Evolutionary conservation across 2,329 filamentous ascomycete species (phyloP), one percentile per base, ranked within the genome.

Genomic region (Paracoccidioides lutzii): DNA sequence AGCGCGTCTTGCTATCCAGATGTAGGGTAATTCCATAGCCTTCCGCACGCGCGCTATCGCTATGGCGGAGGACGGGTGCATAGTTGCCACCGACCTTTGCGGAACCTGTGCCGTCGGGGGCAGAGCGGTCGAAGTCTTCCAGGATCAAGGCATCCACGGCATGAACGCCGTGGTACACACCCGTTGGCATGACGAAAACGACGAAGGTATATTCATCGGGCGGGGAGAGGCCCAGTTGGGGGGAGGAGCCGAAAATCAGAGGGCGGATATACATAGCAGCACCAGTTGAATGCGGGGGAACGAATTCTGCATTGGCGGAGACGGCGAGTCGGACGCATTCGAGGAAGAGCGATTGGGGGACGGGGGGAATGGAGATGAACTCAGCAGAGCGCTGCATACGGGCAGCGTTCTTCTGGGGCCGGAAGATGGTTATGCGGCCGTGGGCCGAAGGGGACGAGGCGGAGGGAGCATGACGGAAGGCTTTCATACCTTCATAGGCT

Each of bases 1-100:
- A 85, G 63, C 90, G 81, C 8, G 81, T 87, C 66, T 84, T 83
- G 69, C 87, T 93, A 73, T 97, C 93, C 55, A 97, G 76, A 69
- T 97, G 91, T 65, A 97, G 77, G 1, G 91, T 97, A 66, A 97
- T 97, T n/a, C 88, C 90, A 66, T 81, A 97, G 37, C 91, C 91
- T 58, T 88, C 81, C 15, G 77, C 75, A 57, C 85, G 77, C 0
- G 93, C 91, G 66, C 81, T 84, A 64, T 95, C 90, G 66, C 88
- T 94, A 79, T 88, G 90, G 55, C 87, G 79, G 65, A 97, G 73
- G 4, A 97, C 91, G 2, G 91, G 91, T 8, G 90, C 91, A 68
- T 97, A 97, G 74, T 97, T 97, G 12, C 91, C 93, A 32, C 93
- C 91, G 3, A 97, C 80, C 74, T 97, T 97, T n/a, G 89, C 91